These are phyloP conservation scores for Pontederia paniculata DNA, from an alignment of 176 grass and related monocot species.

Conservation along the genomic window DNA sequence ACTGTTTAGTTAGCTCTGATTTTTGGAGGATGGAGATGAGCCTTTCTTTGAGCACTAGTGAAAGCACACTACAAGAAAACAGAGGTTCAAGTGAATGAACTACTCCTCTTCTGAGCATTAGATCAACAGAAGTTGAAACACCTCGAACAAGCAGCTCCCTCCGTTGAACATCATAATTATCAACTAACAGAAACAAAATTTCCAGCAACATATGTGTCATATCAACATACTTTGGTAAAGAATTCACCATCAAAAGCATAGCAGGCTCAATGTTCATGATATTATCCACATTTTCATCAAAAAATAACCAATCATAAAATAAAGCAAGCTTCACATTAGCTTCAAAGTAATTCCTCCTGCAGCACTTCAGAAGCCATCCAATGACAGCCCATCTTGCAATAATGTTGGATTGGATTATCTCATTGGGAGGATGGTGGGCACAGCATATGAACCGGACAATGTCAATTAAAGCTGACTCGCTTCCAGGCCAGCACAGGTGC, in stretches of 20 bases:
- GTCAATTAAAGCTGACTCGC: conserved; percentile 53
- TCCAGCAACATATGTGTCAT: conserved; percentile 67
- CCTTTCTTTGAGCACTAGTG: conserved; percentile 51
- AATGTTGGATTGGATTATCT: conserved; percentile 46
- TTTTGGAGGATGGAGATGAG: too few species aligned
- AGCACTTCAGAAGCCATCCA: conserved; percentile 62
- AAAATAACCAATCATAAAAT: conserved; percentile 85
- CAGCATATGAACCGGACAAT: conserved; percentile 70
- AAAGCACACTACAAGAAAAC: conserved; percentile 38
- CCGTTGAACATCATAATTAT: conserved; percentile 58
- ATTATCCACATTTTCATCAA: conserved; percentile 31
- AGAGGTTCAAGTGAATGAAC: conserved; percentile 44
- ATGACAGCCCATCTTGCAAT: conserved; percentile 68
- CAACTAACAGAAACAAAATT: conserved; percentile 75
- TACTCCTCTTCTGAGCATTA: conserved; percentile 51
- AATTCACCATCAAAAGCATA: conserved; percentile 83
- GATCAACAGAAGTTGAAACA: conserved; percentile 33
- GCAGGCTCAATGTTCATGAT: conserved; percentile 86
- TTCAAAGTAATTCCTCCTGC: too few species aligned
- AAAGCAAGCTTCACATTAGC: conserved; percentile 69
- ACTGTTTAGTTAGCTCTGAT: too few species aligned
- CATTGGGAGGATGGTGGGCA: conserved; percentile 43
- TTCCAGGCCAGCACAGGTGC: conserved; percentile 43
- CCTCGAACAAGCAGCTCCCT: conserved; percentile 36
- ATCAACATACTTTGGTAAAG: conserved; percentile 53